Conservation (phyloP, 2,329 filamentous ascomycete genomes). For the Ceratocystis colombiana region DNA sequence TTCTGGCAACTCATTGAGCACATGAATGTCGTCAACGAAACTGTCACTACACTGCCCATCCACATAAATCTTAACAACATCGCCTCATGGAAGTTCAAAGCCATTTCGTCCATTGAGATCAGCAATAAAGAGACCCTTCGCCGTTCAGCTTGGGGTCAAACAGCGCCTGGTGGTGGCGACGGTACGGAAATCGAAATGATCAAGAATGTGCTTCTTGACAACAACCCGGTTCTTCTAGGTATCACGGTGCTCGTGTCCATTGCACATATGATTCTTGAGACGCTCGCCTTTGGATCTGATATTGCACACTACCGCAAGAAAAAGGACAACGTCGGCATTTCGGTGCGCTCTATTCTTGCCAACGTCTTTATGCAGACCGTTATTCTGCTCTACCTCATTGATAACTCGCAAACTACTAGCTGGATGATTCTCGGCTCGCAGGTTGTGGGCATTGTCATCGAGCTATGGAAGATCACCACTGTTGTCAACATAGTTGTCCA, state of each 20-base stretch:
- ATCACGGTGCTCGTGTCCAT: constrained; percentile 78
- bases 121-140: constrained; percentile 74
- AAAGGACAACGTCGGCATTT: constrained; percentile 97
- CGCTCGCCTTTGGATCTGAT: constrained; percentile 92
- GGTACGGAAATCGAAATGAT: constrained; percentile 93
- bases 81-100: constrained; percentile 78
- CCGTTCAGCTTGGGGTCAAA: constrained; percentile 63
- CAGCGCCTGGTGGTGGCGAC: constrained; percentile 68
- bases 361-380: constrained; percentile 96
- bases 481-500: constrained; percentile 80
- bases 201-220: constrained; percentile 90
- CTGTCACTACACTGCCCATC: constrained; percentile 69
- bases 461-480: constrained; percentile 91
- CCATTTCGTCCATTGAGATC: constrained; percentile 75
- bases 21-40: constrained; percentile 86
- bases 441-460: constrained; percentile 63
- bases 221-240: constrained; percentile 79
- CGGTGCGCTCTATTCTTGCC: constrained; percentile 86
- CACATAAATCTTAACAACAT: constrained; percentile 77
- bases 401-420: constrained; percentile 94
- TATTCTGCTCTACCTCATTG: constrained; percentile 92
- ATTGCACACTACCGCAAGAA: constrained; percentile 98
- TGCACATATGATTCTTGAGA: constrained; percentile 89
- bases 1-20: constrained; percentile 94
- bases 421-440: constrained; percentile 98